phyloP scores from a whole-genome alignment of 2,329 filamentous ascomycete genomes.

The Calonectria pseudoturangicola region DNA sequence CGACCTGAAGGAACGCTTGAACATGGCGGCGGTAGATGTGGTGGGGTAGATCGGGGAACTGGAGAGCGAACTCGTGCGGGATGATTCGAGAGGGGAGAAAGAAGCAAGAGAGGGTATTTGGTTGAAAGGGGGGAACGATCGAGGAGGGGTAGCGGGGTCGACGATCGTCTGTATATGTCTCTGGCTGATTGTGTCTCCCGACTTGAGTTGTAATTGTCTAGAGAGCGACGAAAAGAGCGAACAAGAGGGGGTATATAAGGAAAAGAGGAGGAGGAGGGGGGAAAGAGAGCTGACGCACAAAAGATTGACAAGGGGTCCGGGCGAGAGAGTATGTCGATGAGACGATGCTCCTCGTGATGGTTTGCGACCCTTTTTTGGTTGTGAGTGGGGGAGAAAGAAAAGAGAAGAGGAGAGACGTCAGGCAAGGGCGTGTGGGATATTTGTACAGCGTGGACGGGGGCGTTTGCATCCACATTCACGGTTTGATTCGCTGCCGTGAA shows the following conservation, averaged over 20 bases:
- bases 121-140: conserved; percentile 27
- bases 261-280: conserved; percentile 54
- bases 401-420: conserved; percentile 58
- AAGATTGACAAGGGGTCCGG: conserved; percentile 73
- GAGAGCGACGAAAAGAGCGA: conserved; percentile 75
- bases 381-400: conserved; percentile 71
- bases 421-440: conserved; percentile 49
- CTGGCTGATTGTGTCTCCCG: conserved; percentile 42
- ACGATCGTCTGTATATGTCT: conserved; percentile 33
- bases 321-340: conserved; percentile 69
- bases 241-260: conserved; percentile 50
- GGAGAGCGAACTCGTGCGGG: conserved; percentile 55
- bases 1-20: conserved; percentile 92
- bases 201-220: conserved; percentile 57
- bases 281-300: conserved; percentile 63
- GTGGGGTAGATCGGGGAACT: conserved; percentile 42
- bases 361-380: conserved; percentile 77
- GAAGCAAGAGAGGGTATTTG: conserved; percentile 34
- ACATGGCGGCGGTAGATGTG: conserved; percentile 77
- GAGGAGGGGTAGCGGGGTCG: conserved; percentile 32
- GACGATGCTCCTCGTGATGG: conserved; percentile 70
- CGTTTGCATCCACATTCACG: conserved; percentile 32
- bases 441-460: conserved; percentile 43
- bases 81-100: conserved; percentile 45
- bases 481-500: conserved; percentile 22